These are phyloP conservation scores for Fragaria nilgerrensis DNA, from an alignment of 306 rosid species.

Conservation along the genomic window DNA sequence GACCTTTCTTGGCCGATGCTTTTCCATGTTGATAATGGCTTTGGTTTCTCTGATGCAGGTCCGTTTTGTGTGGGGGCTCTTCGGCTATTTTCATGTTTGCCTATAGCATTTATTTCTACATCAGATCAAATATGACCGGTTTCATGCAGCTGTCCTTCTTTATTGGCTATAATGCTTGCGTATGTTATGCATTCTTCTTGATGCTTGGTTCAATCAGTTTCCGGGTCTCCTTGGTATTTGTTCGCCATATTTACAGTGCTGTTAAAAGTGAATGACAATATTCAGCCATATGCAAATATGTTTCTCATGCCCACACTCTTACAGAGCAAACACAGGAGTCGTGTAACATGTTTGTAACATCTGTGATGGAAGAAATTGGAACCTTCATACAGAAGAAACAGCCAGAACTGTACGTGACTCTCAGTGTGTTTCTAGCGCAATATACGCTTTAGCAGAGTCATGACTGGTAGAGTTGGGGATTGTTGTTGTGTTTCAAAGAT, in stretches of 20 bases:
- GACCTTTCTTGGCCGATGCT: not conserved
- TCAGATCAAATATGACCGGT: slow-evolving; percentile 68
- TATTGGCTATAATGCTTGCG: slow-evolving; percentile 75
- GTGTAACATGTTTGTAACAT: slow-evolving; percentile 6
- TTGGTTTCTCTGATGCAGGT: slow-evolving; percentile 43
- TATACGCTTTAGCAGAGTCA: not conserved
- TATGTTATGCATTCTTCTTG: slow-evolving; percentile 79
- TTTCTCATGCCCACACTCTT: not conserved
- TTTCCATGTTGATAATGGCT: not conserved
- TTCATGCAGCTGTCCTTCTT: slow-evolving; percentile 72
- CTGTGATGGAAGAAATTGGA: slow-evolving; percentile 9
- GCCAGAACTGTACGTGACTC: not conserved
- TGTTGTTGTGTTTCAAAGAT: not conserved
- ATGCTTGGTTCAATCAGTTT: slow-evolving; percentile 72
- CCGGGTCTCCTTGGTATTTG: slow-evolving; percentile 59
- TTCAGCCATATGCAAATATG: not conserved
- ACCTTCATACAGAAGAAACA: not conserved
- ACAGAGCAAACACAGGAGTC: not conserved
- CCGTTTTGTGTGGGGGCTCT: slow-evolving; percentile 72
- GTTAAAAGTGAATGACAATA: slow-evolving; percentile 74
- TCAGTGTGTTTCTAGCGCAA: not conserved
- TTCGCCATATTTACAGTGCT: slow-evolving; percentile 54
- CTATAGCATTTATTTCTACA: slow-evolving; percentile 62
- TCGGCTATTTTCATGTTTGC: slow-evolving; percentile 71
- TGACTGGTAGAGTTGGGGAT: not conserved